Base-by-base conservation (phyloP, 108 stramenopile species). In the Skeletonema marinoi region DNA sequence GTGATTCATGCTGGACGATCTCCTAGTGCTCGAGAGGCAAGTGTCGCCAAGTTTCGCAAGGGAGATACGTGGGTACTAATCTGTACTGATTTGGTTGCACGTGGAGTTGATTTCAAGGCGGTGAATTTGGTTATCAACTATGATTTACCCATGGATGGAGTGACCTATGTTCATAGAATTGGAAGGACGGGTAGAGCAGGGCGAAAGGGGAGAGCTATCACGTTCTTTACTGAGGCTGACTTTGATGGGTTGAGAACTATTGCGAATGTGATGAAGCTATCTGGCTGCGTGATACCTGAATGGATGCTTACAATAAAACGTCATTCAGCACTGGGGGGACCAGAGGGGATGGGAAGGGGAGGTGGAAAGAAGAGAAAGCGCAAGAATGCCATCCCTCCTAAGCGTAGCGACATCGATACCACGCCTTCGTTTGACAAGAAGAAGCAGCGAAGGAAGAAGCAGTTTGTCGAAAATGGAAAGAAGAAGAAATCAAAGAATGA, bases 1-100 rank as follows among this genome's bases (percentile, higher is more conserved):
- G 96, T 95, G 14, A 96, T 99, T 39, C 98, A 98, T 77, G 94
- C 97, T 4, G 97, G 88, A 61, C 87, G 94, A 32, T 91, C 96
- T 12, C 83, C 73, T 42, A 78, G 87, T 29, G 93, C 97, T n/a
- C 85, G 99, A 8, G 97, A 98, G 44, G 85, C 73, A 6, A 96
- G 95, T 30, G 94, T 99, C 31, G 86, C 87, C 9, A 93, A 91
- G 31, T 99, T 99, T 78, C 90, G 99, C 11, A 88, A 74, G 64
- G 99, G 99, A 9, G 96, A 97, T 17, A 95, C 97, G 1, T 99
- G 99, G 98, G 89, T 99, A 4, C 83, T 99, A 38, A 97, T 99
- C 60, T 96, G 93, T 65, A 99, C 99, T 14, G 99, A 99, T 62
- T 79, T 99, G n/a, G 95, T 98, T 42, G 96, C 96, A 6, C 82